Evolutionary conservation across 2,329 filamentous ascomycete genomes (phyloP).

Genomic region (Penicillium sp.): DNA sequence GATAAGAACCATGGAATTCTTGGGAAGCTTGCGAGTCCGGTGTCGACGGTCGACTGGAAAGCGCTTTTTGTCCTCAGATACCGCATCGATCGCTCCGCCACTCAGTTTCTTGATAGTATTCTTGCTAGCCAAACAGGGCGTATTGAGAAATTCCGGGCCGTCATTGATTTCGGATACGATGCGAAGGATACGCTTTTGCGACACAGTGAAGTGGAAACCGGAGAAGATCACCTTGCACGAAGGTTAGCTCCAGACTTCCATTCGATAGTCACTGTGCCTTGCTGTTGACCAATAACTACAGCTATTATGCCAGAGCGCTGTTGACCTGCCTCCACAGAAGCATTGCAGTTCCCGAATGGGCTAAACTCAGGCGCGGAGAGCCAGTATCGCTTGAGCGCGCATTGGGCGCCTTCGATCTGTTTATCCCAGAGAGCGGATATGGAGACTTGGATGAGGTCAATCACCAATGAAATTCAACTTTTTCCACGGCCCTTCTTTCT

Average conservation of each 20-base stretch:
- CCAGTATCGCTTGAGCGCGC: constrained; percentile 67
- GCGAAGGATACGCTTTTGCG: constrained; percentile 78
- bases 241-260: constrained; percentile 40
- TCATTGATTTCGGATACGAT: constrained; percentile 76
- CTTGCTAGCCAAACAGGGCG: constrained; percentile 69
- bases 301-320: constrained; percentile 72
- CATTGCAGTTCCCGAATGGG: constrained; percentile 77
- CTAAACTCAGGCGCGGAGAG: constrained; percentile 52
- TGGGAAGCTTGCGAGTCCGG: constrained; percentile 54
- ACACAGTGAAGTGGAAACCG: constrained; percentile 60
- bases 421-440: constrained; percentile 69
- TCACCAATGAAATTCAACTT: background rate
- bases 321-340: constrained; percentile 78
- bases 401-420: constrained; percentile 83
- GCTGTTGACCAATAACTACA: constrained; percentile 31
- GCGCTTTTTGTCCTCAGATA: constrained; percentile 60
- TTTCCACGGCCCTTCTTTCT: constrained; percentile 3
- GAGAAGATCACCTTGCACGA: constrained; percentile 74
- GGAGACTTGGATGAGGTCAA: constrained; percentile 73
- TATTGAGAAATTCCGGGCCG: constrained; percentile 65
- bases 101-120: constrained; percentile 63
- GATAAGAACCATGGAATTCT: constrained; percentile 61
- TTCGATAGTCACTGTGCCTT: background rate
- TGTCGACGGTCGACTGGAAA: constrained; percentile 71
- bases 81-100: constrained; percentile 52